phyloP scores from a whole-genome alignment of 2,329 filamentous ascomycete genomes.

The Aureobasidium namibiae region DNA sequence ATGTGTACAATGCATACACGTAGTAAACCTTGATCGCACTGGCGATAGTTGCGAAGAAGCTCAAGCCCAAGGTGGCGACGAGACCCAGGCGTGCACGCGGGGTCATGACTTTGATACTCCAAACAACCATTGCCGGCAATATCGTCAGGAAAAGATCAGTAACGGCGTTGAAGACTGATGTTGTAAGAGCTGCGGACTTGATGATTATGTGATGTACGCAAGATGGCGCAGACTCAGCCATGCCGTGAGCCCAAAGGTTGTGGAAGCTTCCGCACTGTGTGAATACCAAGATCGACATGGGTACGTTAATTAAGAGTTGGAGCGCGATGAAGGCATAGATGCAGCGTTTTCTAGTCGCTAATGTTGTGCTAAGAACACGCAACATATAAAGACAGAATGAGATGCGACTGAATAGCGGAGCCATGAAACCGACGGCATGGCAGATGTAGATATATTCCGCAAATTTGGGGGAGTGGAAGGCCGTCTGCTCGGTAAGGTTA shows the following conservation, averaged over 20 bases:
- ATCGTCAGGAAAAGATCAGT: constrained; percentile 1
- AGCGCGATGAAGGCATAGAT: neutral
- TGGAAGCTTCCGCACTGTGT: constrained; percentile 2
- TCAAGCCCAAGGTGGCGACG: neutral
- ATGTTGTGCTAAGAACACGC: neutral
- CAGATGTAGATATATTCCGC: neutral
- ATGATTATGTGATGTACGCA: neutral
- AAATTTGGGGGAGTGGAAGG: neutral
- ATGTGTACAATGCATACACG: constrained; percentile 2
- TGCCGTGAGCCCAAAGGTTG: neutral
- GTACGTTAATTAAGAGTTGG: neutral
- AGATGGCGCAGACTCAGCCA: neutral
- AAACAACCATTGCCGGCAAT: neutral
- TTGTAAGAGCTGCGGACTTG: neutral
- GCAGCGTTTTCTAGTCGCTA: neutral
- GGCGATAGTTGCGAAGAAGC: neutral
- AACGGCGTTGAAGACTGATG: neutral
- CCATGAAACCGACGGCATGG: constrained; percentile 1
- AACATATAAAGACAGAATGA: constrained; percentile 9
- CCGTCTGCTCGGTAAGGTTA: neutral
- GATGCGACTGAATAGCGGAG: neutral
- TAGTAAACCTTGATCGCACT: constrained; percentile 3
- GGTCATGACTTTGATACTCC: constrained; percentile 6
- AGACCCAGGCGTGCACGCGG: neutral
- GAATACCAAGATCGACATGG: neutral